Percentiles rank a stretch among this genome's conserved stretches.
Conservation (phyloP, 371 early-diverging fungal species). For the Capillidium heterosporum region DNA sequence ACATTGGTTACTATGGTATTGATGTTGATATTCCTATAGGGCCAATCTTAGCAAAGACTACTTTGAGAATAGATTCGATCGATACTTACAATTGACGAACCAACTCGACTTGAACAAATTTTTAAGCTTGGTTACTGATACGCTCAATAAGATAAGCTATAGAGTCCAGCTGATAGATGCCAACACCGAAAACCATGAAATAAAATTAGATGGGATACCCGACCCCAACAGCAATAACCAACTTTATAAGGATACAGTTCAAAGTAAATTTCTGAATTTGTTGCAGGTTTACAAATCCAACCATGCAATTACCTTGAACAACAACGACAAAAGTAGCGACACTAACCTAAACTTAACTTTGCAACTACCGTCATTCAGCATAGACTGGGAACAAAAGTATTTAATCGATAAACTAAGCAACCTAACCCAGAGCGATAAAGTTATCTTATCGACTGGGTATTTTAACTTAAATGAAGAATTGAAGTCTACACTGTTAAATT, state of each 20-base stretch:
- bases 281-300: conserved; percentile 17
- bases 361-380: conserved; percentile 69
- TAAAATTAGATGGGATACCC: conserved; percentile 11
- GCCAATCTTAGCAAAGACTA: conserved; percentile 93
- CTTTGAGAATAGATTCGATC: conserved; percentile 87
- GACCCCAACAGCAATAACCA: conserved; percentile 45
- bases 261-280: conserved; percentile 26
- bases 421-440: conserved; percentile 17
- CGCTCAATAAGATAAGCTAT: conserved; percentile 50
- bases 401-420: conserved; percentile 17
- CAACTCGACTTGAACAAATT: conserved; percentile 35
- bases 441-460: conserved; percentile 74
- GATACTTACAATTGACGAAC: conserved; percentile 57
- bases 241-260: conserved; percentile 31
- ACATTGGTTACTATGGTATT: background rate
- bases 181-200: conserved; percentile 3
- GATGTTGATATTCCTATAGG: conserved; percentile 18
- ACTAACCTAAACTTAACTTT: conserved; percentile 68
- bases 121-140: conserved; percentile 39
- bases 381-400: conserved; percentile 55
- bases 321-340: conserved; percentile 14
- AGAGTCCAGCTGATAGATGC: conserved; percentile 12
- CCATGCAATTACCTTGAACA: too few species aligned
- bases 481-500: conserved; percentile 33
- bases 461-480: conserved; percentile 70